phyloP scores from a whole-genome alignment of 352 stramenopile species.

The Phytophthora macrochlamydospora region DNA sequence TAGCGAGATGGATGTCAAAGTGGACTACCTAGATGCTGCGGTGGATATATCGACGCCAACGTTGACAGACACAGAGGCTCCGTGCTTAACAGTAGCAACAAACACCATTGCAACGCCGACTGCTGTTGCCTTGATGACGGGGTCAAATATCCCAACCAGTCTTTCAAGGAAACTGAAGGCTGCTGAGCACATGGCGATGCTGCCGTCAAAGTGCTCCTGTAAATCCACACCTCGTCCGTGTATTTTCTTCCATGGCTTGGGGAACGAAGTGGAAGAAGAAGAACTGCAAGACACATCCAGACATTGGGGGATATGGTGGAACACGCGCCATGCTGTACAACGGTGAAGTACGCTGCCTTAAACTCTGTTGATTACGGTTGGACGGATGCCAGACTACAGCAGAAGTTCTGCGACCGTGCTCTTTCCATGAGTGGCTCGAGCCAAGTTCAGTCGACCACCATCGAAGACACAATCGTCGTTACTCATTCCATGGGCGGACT shows the following conservation, averaged over 20 bases:
- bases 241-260: constrained; percentile 26
- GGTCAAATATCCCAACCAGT: neutral
- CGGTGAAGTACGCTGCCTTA: constrained; percentile 25
- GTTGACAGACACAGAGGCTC: neutral
- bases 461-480: constrained; percentile 28
- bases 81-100: neutral
- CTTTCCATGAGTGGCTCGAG: constrained; percentile 17
- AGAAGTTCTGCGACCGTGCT: constrained; percentile 26
- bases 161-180: constrained; percentile 7
- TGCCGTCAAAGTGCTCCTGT: constrained; percentile 13
- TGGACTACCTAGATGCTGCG: constrained; percentile 10
- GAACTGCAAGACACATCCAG: constrained; percentile 23
- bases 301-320: constrained; percentile 23
- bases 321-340: constrained; percentile 22
- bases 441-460: neutral
- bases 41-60: neutral
- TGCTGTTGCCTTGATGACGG: neutral
- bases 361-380: constrained; percentile 23
- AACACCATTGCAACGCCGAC: neutral
- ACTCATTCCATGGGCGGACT: constrained; percentile 27
- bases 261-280: constrained; percentile 16
- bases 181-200: constrained; percentile 6
- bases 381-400: constrained; percentile 17
- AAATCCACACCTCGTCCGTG: constrained; percentile 28
- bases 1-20: constrained; percentile 24